Base-by-base conservation (phyloP, 352 stramenopile genomes). In the Pythium plurisporium region DNA sequence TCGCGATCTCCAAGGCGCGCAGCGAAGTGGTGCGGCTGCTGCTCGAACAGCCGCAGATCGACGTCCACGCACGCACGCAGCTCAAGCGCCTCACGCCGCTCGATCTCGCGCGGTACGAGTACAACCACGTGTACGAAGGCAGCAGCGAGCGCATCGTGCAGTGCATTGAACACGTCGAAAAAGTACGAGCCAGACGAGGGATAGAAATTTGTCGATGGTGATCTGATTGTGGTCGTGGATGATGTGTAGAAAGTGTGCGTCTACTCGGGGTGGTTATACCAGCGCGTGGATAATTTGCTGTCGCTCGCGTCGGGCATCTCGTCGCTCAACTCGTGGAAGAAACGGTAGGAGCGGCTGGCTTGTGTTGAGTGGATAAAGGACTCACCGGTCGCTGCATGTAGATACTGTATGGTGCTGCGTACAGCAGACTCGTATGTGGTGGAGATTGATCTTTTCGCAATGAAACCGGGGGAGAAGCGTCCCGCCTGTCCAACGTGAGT, bases 181-280 rank as follows among this genome's bases (percentile, higher is more conserved):
- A 92, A 78, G 84, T 94, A 27, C 5, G 45, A 50, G 9, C 0
- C 7, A 34, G 19, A 49, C 12, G 19, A 17, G 19, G 45, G 10
- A 2, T 2, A 36, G 30, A 4, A 15, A 20, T 2, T n/a, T 37
- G 27, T 26, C 48, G 23, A 46, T 31, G 20, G 10, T 19, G 29
- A 11, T 30, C 12, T 60, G 52, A 52, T 38, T 12, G 38, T 27
- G n/a, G n/a, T n/a, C n/a, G n/a, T n/a, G n/a, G n/a, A n/a, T n/a
- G n/a, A n/a, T n/a, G n/a, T n/a, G n/a, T n/a, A 93, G 80, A 88
- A 87, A 82, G 64, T 91, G 0, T 91, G 79, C 40, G 57, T 93
- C 9, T 89, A 90, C 71, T 87, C 81, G 12, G 82, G 81, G 0
- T 95, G 85, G 85, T 51, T 95, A 10, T 82, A 92, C 66, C 76